Conservation (phyloP, 2,329 filamentous ascomycete species). For the Penicillium janthinellum region DNA sequence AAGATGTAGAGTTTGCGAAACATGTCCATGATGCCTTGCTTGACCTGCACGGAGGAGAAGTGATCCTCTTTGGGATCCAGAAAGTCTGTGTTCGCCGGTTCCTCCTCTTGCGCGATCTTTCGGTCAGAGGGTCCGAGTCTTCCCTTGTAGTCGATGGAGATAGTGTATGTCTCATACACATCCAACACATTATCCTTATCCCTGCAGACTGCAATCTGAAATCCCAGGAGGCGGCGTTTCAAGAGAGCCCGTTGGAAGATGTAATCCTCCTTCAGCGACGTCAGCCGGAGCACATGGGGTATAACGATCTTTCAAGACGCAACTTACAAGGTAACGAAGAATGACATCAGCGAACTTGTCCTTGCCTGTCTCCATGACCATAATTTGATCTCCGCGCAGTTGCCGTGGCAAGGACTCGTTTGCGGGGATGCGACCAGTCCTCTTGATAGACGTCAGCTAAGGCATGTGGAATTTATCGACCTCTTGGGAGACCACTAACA, state of each 20-base stretch:
- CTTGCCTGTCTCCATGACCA: background rate
- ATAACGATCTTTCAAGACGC: background rate
- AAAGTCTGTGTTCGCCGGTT: background rate
- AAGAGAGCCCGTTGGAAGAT: background rate
- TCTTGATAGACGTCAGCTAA: too few species aligned
- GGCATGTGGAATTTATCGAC: too few species aligned
- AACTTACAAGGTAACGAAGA: background rate
- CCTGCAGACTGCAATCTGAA: background rate
- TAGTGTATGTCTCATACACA: slow-evolving; percentile 4
- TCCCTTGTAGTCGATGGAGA: background rate
- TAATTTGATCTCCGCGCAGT: background rate
- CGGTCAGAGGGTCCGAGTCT: background rate
- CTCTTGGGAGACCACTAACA: too few species aligned
- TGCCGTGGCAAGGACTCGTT: background rate
- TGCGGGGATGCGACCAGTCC: too few species aligned
- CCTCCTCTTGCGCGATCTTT: too few species aligned
- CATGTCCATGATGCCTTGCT: background rate
- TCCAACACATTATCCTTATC: too few species aligned
- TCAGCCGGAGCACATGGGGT: background rate
- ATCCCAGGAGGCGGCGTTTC: background rate
- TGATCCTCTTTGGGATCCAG: background rate
- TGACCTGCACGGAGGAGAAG: background rate
- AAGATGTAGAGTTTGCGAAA: background rate
- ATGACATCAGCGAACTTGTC: background rate
- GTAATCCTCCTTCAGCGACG: background rate